These are phyloP conservation scores for Moesziomyces globuligerus DNA, from an alignment of 1,284 basidiomycete species.

Conservation along the genomic window DNA sequence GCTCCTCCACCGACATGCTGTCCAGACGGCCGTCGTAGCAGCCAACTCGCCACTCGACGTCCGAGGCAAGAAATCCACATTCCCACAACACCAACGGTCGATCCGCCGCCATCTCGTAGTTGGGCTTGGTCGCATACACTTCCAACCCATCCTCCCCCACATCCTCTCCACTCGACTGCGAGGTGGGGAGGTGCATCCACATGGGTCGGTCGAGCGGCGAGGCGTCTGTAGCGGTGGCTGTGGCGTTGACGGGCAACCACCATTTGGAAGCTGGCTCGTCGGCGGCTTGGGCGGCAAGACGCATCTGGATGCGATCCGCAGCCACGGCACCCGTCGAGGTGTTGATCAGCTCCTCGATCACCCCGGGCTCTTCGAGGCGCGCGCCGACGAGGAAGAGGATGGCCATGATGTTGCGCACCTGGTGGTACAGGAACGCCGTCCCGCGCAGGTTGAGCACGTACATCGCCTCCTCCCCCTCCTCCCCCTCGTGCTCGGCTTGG, in stretches of 20 bases:
- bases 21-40: constrained; percentile 67
- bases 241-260: constrained; percentile 41
- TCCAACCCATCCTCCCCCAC: no score
- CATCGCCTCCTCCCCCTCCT: constrained; percentile 57
- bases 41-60: constrained; percentile 80
- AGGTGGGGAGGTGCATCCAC: constrained; percentile 21
- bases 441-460: constrained; percentile 88
- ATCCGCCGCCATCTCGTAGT: constrained; percentile 91
- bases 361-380: constrained; percentile 78
- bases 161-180: background rate
- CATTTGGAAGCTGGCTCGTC: constrained; percentile 17
- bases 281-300: constrained; percentile 9
- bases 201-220: constrained; percentile 10
- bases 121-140: constrained; percentile 74
- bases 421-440: constrained; percentile 93
- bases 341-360: constrained; percentile 82
- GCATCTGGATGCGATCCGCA: constrained; percentile 38
- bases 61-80: constrained; percentile 78
- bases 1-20: background rate
- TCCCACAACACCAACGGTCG: constrained; percentile 93
- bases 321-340: constrained; percentile 67
- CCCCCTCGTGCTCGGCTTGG: background rate
- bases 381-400: constrained; percentile 88
- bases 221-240: background rate
- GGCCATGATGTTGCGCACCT: constrained; percentile 95